Base-by-base conservation (phyloP, 805 yeast genomes). In the Clavispora santaluciae region DNA sequence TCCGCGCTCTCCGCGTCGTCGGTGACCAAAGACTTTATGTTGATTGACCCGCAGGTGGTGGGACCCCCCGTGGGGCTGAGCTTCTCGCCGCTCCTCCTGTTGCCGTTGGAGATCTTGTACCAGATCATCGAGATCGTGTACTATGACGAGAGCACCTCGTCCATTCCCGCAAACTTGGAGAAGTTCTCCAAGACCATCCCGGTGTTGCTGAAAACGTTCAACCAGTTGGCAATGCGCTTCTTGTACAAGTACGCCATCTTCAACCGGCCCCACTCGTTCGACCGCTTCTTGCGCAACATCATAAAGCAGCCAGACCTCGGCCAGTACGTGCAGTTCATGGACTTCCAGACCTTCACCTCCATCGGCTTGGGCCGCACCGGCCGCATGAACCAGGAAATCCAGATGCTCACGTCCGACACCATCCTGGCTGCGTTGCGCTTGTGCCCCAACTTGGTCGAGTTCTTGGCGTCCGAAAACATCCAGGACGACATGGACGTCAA, bases 311-410 rank as follows among this genome's bases (percentile, higher is more conserved):
- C 68, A 2, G 63, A 68, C 33, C 62, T 81, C 36, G 82, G 83
- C 13, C 75, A 71, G 44, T 76, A 75, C 48, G 91, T 86, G 16
- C 79, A 81, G 51, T 79, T 82, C 39, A 75, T 90, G 51, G 96
- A 89, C 64, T 90, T 89, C 54, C 85, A 86, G 54, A 91, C 86
- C 51, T 83, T 89, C 61, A 88, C 96, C 1, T 82, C 91, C 0
- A 81, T 90, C 36, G 96, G 96, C 0, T 70, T 89, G 36, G 96
- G 96, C 2, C 71, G 96, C 48, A 85, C 96, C 0, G 87, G 86
- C 9, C 75, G 83, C 51, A 89, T 89, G 95, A 90, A 86, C 63
- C 82, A 78, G 60, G 95, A 86, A 61, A 89, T 89, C 51, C 95
- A 89, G 61, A 86, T 86, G 86, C 87, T 89, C 30, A 89, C 96